Conservation (phyloP, 2,329 filamentous ascomycete genomes). For the Aspergillus pseudoterreus region DNA sequence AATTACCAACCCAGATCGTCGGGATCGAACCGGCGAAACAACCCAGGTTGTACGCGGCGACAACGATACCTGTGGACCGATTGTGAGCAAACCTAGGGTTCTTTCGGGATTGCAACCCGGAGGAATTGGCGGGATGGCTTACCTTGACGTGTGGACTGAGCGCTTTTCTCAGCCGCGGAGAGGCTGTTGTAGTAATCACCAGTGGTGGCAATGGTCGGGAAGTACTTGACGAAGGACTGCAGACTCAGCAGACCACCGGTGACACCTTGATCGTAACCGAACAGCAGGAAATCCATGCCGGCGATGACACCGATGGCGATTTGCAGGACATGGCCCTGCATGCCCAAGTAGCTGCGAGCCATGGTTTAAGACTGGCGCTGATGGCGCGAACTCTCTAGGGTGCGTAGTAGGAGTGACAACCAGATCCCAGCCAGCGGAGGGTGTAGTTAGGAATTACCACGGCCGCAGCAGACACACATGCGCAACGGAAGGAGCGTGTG, state of each 20-base stretch:
- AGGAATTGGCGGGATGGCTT: neutral
- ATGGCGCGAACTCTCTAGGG: neutral
- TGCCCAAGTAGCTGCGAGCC: constrained; percentile 34
- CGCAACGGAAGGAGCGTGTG: neutral
- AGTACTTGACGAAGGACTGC: constrained; percentile 38
- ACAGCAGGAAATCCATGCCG: constrained; percentile 40
- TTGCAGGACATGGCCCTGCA: constrained; percentile 39
- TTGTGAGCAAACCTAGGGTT: neutral
- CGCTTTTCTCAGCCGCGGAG: constrained; percentile 13
- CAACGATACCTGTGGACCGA: constrained; percentile 30
- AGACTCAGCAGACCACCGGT: constrained; percentile 44
- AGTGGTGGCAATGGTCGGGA: constrained; percentile 39
- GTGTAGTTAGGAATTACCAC: neutral
- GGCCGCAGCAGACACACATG: constrained; percentile 1
- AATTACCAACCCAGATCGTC: constrained; percentile 51
- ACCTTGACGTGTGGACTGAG: constrained; percentile 37
- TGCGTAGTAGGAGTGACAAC: too few relatives aligned
- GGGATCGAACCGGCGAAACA: constrained; percentile 50
- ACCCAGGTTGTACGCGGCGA: constrained; percentile 46
- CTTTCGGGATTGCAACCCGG: neutral
- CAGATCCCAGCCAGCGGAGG: too few relatives aligned
- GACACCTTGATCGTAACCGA: constrained; percentile 40
- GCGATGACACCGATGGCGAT: constrained; percentile 43
- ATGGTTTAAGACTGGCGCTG: constrained; percentile 14
- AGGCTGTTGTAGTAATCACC: constrained; percentile 14